Percentiles rank a stretch among this genome's conserved stretches.
Conservation (phyloP, 2,329 filamentous ascomycete genomes). For the Fusarium sp. region DNA sequence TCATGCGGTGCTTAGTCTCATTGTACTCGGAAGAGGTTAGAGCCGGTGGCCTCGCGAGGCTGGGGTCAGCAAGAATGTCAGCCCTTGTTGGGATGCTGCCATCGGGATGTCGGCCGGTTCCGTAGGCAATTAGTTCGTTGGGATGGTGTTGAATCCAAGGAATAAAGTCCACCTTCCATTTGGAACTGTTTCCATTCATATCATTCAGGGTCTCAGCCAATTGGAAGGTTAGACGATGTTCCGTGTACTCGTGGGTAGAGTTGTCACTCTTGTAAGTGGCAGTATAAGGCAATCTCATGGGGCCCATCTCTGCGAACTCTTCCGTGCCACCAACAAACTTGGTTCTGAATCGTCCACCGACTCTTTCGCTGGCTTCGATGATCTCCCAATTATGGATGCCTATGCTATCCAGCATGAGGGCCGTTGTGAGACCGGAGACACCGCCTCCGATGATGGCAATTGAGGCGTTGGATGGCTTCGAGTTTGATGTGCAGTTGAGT, state of each 20-base stretch:
- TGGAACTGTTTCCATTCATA: conserved; percentile 67
- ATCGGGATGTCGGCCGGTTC: conserved; percentile 1
- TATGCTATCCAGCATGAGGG: conserved; percentile 63
- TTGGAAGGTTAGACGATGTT: conserved; percentile 77
- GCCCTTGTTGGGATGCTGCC: conserved; percentile 13
- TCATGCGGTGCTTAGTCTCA: conserved; percentile 24
- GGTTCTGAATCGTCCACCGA: conserved; percentile 76
- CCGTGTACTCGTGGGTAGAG: conserved; percentile 71
- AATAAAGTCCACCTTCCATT: conserved; percentile 72
- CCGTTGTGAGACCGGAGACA: conserved; percentile 76
- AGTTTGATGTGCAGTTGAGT: conserved; percentile 2
- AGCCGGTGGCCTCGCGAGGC: conserved; percentile 8
- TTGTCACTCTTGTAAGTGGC: conserved; percentile 67
- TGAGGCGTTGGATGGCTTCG: neutral
- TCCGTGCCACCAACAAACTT: conserved; percentile 68
- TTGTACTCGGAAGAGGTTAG: conserved; percentile 18
- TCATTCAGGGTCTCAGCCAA: conserved; percentile 72
- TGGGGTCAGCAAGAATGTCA: conserved; percentile 9
- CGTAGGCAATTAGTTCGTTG: conserved; percentile 26
- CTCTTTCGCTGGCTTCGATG: conserved; percentile 71
- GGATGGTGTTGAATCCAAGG: conserved; percentile 68
- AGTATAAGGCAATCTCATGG: conserved; percentile 74
- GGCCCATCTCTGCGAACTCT: conserved; percentile 67
- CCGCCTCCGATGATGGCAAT: conserved; percentile 77
- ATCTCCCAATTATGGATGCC: conserved; percentile 75